Conservation (phyloP, 352 stramenopile species). For the Phytophthora kernoviae region DNA sequence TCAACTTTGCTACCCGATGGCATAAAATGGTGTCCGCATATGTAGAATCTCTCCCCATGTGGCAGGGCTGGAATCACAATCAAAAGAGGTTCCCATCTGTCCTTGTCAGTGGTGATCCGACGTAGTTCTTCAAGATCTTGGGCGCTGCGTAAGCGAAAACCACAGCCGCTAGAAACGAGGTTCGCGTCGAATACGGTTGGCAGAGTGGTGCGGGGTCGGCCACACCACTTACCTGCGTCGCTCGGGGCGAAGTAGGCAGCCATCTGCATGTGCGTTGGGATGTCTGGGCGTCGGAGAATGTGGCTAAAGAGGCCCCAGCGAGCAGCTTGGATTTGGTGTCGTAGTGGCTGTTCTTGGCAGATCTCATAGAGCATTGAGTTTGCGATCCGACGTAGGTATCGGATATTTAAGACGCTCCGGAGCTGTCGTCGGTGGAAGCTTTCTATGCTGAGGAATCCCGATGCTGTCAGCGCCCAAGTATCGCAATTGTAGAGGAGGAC, state of each 20-base stretch:
- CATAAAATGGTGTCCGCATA: conserved; percentile 22
- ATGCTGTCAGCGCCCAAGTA: conserved; percentile 1
- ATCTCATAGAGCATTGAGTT: conserved; percentile 1
- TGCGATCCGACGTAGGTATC: not conserved
- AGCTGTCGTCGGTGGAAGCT: conserved; percentile 8
- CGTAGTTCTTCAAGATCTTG: conserved; percentile 6
- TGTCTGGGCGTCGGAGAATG: conserved; percentile 6
- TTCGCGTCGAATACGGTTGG: not conserved
- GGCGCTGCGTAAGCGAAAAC: not conserved
- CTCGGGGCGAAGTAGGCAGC: not conserved
- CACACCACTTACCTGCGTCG: conserved; percentile 3
- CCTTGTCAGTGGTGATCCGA: conserved; percentile 1
- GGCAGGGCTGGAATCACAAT: not conserved
- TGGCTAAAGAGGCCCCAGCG: conserved; percentile 11
- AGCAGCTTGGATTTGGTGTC: not conserved
- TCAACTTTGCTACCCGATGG: conserved; percentile 15
- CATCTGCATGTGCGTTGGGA: conserved; percentile 9
- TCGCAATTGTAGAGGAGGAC: conserved; percentile 8
- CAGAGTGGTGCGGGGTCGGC: conserved; percentile 4
- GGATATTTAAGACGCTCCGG: not conserved
- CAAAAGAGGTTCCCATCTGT: not conserved
- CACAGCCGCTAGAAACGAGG: conserved; percentile 5
- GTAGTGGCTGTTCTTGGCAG: conserved; percentile 7
- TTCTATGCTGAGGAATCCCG: not conserved
- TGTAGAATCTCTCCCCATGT: conserved; percentile 8